phyloP scores from a whole-genome alignment of 106 monocot species.

The Hemerocallis citrina region DNA sequence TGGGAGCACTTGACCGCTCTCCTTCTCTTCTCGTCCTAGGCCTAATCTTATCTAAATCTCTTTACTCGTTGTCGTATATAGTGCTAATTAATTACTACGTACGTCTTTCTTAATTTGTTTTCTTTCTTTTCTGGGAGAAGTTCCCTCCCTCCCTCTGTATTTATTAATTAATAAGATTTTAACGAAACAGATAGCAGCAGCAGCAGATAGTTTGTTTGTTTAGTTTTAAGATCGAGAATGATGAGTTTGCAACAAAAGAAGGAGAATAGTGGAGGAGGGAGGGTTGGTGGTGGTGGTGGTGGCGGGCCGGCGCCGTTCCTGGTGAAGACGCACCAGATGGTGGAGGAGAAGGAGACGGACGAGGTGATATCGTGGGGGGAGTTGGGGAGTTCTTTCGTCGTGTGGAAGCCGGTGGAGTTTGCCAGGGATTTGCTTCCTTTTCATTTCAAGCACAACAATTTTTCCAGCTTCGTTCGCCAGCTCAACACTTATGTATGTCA shows the following conservation, averaged over 20 bases:
- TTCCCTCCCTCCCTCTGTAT: too few relatives aligned
- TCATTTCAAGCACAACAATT: constrained; percentile 92
- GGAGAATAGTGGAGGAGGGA: neutral
- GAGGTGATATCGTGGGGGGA: constrained; percentile 80
- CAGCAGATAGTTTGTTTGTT: too few relatives aligned
- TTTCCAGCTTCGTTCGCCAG: constrained; percentile 84
- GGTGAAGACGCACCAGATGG: constrained; percentile 71
- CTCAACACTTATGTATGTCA: constrained; percentile 85
- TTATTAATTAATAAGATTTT: too few relatives aligned
- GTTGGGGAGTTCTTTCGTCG: constrained; percentile 51
- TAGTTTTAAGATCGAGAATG: too few relatives aligned
- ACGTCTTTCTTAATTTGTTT: neutral
- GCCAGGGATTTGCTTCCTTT: constrained; percentile 64
- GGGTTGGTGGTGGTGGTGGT: neutral
- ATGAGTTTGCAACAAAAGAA: neutral
- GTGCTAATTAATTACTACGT: neutral
- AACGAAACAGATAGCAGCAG: too few relatives aligned
- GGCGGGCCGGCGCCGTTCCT: constrained; percentile 67
- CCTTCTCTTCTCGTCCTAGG: constrained; percentile 63
- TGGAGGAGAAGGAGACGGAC: constrained; percentile 57
- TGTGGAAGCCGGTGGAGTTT: constrained; percentile 77
- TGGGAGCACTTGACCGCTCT: constrained; percentile 81
- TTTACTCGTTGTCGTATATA: too few relatives aligned
- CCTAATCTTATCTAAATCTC: too few relatives aligned
- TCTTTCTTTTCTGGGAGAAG: too few relatives aligned